Base-by-base conservation (phyloP, 495 filamentous ascomycete genomes). In the Glonium stellatum region DNA sequence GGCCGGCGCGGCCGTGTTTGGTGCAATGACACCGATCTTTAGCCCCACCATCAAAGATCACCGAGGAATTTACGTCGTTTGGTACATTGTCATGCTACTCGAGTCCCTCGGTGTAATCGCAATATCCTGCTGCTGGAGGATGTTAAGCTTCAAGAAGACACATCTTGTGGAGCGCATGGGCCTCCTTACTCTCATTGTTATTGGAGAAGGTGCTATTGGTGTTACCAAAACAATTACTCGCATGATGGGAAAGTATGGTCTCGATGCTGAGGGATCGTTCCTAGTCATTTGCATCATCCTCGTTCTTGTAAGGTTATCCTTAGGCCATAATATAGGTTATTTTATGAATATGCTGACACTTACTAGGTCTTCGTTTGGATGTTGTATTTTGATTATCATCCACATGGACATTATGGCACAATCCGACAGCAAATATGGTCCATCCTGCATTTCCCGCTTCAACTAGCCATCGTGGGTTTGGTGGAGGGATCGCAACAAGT, bases 71-170 rank as follows among this genome's bases (percentile, higher is more conserved):
- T 67, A 67, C 31, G 46, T 59, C n/a, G 61, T 67, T 13, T 67
- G 65, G 65, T 67, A 64, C 34, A 54, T 64, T 19, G 58, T 64
- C 19, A 67, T 67, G 65, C 9, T 64, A 15, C 0, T 68, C 12
- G 65, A 68, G 36, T 31, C 59, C 3, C 27, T 55, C 12, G 54
- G 15, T 50, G 55, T 62, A 0, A 62, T 68, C 35, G 34, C 51
- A 8, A 58, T 68, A 10, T 68, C 65, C 18, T 60, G 47, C 21
- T 47, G 41, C 37, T 68, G 62, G 62, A 68, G 54, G 13, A 68
- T 68, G 59, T 49, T 68, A 44, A 68, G 62, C 51, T 65, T 68
- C 59, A 68, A 68, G 47, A 65, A 68, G 44, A 68, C 65, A 12
- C 65, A 68, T 54, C 54, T 68, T 41, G 63, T 68, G 53, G 65